phyloP scores from a whole-genome alignment of 176 grass and related monocot genomes.

The Cenchrus fungigraminus region DNA sequence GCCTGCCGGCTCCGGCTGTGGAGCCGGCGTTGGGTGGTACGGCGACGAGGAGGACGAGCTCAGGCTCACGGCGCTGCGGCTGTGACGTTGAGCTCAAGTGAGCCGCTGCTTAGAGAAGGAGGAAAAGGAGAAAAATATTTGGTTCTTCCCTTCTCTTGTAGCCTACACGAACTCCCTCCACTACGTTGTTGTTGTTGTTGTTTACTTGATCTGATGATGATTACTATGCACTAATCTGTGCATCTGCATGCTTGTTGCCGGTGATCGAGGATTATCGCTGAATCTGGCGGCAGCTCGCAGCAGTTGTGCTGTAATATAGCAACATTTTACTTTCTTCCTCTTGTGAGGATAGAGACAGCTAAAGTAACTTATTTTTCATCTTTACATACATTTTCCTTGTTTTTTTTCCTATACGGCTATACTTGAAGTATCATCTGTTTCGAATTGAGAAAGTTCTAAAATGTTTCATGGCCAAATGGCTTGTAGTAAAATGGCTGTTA shows the following conservation, averaged over 20 bases:
- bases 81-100: conserved; percentile 21
- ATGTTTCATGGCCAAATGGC: conserved; percentile 11
- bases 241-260: conserved; percentile 34
- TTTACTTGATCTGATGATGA: conserved; percentile 51
- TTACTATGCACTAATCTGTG: conserved; percentile 31
- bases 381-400: conserved; percentile 32
- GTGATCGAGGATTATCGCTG: conserved; percentile 25
- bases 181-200: conserved; percentile 32
- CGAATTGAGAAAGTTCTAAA: conserved; percentile 11
- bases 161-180: conserved; percentile 19
- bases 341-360: conserved; percentile 40
- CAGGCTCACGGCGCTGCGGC: conserved; percentile 63
- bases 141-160: conserved; percentile 66
- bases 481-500: background rate
- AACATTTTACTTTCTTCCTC: conserved; percentile 51
- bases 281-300: conserved; percentile 20
- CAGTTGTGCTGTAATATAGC: conserved; percentile 55
- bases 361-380: conserved; percentile 53
- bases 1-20: conserved; percentile 19
- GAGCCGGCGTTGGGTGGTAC: background rate
- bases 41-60: conserved; percentile 48
- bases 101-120: conserved; percentile 46
- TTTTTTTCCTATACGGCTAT: background rate
- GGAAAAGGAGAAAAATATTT: conserved; percentile 68
- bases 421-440: background rate